Evolutionary conservation across 768 basidiomycete genomes (phyloP).

Genomic region (Tricholoma matsutake): DNA sequence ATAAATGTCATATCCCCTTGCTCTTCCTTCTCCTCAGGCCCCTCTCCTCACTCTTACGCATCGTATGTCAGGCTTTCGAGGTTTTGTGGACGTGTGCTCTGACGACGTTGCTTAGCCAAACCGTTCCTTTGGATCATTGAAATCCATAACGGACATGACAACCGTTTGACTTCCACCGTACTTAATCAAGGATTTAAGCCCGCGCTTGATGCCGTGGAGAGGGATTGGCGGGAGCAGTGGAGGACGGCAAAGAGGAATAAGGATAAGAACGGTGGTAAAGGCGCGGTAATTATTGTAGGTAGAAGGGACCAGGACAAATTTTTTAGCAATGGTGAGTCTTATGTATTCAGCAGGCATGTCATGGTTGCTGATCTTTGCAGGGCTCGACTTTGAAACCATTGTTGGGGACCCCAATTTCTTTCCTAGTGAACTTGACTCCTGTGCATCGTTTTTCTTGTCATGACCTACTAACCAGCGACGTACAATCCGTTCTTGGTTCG

Average conservation of each 20-base stretch:
- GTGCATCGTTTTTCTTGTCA: constrained; percentile 2
- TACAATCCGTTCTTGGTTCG: constrained; percentile 75
- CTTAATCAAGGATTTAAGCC: constrained; percentile 61
- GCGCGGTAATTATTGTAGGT: constrained; percentile 76
- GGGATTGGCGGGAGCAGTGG: constrained; percentile 62
- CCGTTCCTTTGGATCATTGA: constrained; percentile 72
- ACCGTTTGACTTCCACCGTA: constrained; percentile 57
- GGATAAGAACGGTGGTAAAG: constrained; percentile 53
- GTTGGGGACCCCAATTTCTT: constrained; percentile 60
- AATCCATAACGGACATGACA: constrained; percentile 76
- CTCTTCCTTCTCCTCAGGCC: constrained; percentile 40
- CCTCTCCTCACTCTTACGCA: constrained; percentile 67
- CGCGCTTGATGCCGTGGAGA: constrained; percentile 70
- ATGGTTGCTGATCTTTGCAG: constrained; percentile 29
- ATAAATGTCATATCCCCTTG: constrained; percentile 44
- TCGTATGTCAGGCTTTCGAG: constrained; percentile 38
- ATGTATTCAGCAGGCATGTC: neutral
- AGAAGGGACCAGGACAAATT: constrained; percentile 78
- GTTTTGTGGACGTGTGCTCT: neutral
- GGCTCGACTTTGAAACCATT: constrained; percentile 59
- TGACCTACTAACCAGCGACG: constrained; percentile 42
- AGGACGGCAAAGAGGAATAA: constrained; percentile 39
- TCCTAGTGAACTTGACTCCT: constrained; percentile 40
- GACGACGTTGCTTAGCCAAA: constrained; percentile 42
- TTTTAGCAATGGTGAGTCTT: constrained; percentile 72